Percentiles rank a stretch among this genome's conserved stretches.
Conservation (phyloP, 345 rosid species). For the Dipteronia sinensis region DNA sequence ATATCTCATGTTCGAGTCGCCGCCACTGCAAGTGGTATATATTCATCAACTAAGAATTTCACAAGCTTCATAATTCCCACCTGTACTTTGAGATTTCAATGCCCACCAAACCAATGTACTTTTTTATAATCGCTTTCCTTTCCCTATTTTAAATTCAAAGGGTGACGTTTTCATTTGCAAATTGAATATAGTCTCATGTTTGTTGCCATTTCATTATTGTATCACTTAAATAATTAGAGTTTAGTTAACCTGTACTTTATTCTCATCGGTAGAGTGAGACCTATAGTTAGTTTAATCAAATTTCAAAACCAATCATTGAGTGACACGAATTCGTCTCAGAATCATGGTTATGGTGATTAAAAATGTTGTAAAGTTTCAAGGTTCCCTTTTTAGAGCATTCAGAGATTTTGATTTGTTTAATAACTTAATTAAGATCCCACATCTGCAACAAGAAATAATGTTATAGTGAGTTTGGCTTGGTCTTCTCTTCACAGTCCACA, state of each 20-base stretch:
- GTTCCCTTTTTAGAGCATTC: slow-evolving; percentile 16
- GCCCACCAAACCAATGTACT: not conserved
- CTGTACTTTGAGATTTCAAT: not conserved
- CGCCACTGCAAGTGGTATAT: no score
- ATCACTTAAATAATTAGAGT: slow-evolving; percentile 6
- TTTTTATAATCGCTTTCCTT: slow-evolving; percentile 28
- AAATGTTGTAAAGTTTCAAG: not conserved
- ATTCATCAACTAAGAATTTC: not conserved
- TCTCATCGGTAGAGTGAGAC: slow-evolving; percentile 16
- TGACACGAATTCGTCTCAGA: not conserved
- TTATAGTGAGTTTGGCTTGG: slow-evolving; percentile 31
- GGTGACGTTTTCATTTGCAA: slow-evolving; percentile 26
- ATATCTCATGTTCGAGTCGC: no score
- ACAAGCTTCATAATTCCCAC: not conserved
- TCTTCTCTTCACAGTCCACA: slow-evolving; percentile 33
- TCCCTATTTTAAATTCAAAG: slow-evolving; percentile 18
- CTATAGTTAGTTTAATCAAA: slow-evolving; percentile 3
- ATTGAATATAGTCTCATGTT: slow-evolving; percentile 19
- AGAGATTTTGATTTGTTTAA: no score
- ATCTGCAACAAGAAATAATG: slow-evolving; percentile 27
- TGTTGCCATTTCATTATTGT: no score
- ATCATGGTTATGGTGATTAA: slow-evolving; percentile 1
- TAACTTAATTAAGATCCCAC: not conserved
- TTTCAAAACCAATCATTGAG: slow-evolving; percentile 2
- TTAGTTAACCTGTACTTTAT: not conserved